Conservation (phyloP, 1,139 yeast genomes). For the Suhomyces wounanorum region DNA sequence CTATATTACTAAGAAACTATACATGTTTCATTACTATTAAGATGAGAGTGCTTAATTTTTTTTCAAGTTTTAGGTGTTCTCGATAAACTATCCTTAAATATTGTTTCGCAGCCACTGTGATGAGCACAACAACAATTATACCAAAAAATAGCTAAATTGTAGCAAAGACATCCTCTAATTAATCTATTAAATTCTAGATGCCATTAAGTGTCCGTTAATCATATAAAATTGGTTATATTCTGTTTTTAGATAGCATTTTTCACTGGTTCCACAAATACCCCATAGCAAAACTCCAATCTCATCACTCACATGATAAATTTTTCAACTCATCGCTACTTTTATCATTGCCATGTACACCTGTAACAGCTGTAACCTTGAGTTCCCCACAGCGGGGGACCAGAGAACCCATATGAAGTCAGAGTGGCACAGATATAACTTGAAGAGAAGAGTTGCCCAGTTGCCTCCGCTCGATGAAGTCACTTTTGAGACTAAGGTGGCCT, state of each 20-base stretch:
- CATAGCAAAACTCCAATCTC: neutral
- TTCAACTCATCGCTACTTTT: slow-evolving; percentile 9
- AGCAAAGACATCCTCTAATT: too few relatives aligned
- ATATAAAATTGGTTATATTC: too few relatives aligned
- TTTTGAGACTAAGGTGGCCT: slow-evolving; percentile 50
- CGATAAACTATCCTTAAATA: too few relatives aligned
- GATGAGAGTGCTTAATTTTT: too few relatives aligned
- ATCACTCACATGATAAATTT: slow-evolving; percentile 7
- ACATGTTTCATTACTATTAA: too few relatives aligned
- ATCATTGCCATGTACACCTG: slow-evolving; percentile 35
- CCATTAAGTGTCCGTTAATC: too few relatives aligned
- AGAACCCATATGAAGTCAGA: slow-evolving; percentile 60
- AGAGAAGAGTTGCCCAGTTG: slow-evolving; percentile 60
- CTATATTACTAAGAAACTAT: too few relatives aligned
- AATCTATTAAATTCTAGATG: too few relatives aligned
- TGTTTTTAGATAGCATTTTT: too few relatives aligned
- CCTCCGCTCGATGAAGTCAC: slow-evolving; percentile 55
- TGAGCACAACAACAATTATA: neutral
- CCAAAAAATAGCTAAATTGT: neutral
- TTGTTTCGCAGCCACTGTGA: neutral
- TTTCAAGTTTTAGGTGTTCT: too few relatives aligned
- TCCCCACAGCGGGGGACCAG: slow-evolving; percentile 43
- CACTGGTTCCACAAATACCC: neutral
- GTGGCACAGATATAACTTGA: slow-evolving; percentile 72
- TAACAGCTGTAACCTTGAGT: slow-evolving; percentile 47